These are phyloP conservation scores for Mortierella sp. DNA, from an alignment of 371 early-diverging fungal species.

Conservation along the genomic window DNA sequence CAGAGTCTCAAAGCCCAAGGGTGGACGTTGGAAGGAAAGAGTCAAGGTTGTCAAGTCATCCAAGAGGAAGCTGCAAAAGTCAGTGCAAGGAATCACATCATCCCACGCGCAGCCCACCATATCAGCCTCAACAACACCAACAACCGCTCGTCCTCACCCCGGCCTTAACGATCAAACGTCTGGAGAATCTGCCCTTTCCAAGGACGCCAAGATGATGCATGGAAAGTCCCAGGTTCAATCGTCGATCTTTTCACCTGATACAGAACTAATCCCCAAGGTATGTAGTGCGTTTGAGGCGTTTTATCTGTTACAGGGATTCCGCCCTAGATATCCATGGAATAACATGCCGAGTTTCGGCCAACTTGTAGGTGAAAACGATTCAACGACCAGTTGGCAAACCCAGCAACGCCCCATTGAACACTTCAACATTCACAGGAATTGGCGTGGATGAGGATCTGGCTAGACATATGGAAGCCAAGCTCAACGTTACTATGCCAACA, in stretches of 20 bases:
- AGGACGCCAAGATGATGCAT: conserved; percentile 59
- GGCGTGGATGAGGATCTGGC: conserved; percentile 78
- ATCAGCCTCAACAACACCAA: conserved; percentile 7
- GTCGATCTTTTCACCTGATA: conserved; percentile 69
- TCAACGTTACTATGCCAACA: conserved; percentile 75
- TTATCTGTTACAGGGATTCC: no score
- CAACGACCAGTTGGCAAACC: conserved; percentile 55
- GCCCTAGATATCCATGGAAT: no score
- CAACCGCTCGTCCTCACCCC: conserved; percentile 16
- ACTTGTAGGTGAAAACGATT: conserved; percentile 50
- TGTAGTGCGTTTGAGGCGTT: neutral
- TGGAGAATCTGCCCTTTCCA: conserved; percentile 24
- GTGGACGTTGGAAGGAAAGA: conserved; percentile 63
- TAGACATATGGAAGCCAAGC: conserved; percentile 68
- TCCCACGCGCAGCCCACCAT: conserved; percentile 9
- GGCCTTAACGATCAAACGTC: conserved; percentile 20
- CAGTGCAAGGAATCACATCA: conserved; percentile 11
- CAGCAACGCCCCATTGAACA: conserved; percentile 67
- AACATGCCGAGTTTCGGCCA: neutral
- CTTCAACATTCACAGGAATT: conserved; percentile 74
- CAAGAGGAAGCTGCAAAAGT: conserved; percentile 34
- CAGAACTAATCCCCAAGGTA: conserved; percentile 56
- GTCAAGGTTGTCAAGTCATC: conserved; percentile 54
- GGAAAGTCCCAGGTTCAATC: conserved; percentile 66
- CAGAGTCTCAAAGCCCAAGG: conserved; percentile 39